Percentiles rank a stretch among this genome's conserved stretches.
Conservation (phyloP, 768 basidiomycete species). For the Lyophyllum shimeji region DNA sequence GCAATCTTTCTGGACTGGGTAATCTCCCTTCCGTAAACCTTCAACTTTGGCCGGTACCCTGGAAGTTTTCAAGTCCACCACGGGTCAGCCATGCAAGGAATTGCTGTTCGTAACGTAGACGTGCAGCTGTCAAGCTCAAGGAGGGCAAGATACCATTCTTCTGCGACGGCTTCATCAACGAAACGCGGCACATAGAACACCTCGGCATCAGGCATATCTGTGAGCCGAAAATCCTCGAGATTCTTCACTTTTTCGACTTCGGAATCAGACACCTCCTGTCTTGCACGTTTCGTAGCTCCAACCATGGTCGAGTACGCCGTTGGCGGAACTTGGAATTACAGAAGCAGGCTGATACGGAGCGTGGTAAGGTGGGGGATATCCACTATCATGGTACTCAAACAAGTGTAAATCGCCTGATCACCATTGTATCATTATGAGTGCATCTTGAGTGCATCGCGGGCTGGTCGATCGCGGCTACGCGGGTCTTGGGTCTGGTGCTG, state of each 20-base stretch:
- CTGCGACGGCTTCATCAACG: slow-evolving; percentile 16
- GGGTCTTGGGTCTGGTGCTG: too few species aligned
- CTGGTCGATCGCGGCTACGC: too few species aligned
- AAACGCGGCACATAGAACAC: slow-evolving; percentile 29
- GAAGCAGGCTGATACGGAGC: too few species aligned
- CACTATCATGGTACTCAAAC: too few species aligned
- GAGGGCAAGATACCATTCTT: slow-evolving; percentile 23
- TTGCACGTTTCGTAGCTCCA: slow-evolving; percentile 12
- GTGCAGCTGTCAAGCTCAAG: slow-evolving; percentile 16
- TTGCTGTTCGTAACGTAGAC: not conserved
- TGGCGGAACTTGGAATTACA: too few species aligned
- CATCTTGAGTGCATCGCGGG: too few species aligned
- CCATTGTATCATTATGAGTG: too few species aligned
- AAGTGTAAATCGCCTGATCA: too few species aligned
- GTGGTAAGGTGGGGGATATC: too few species aligned
- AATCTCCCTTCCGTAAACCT: slow-evolving; percentile 26
- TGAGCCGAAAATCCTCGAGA: slow-evolving; percentile 19
- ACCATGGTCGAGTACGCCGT: not conserved
- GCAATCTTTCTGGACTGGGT: slow-evolving; percentile 31
- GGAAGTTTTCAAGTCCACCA: too few species aligned
- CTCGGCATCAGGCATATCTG: slow-evolving; percentile 26
- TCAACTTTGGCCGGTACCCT: slow-evolving; percentile 32
- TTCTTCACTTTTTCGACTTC: slow-evolving; percentile 14
- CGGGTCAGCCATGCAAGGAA: not conserved
- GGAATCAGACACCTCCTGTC: slow-evolving; percentile 8